A percentile compares a stretch with the other conserved stretches of the same genome.
These are phyloP conservation scores for Penicillium sp. DNA, from an alignment of 2,329 filamentous ascomycete species.

Conservation along the genomic window DNA sequence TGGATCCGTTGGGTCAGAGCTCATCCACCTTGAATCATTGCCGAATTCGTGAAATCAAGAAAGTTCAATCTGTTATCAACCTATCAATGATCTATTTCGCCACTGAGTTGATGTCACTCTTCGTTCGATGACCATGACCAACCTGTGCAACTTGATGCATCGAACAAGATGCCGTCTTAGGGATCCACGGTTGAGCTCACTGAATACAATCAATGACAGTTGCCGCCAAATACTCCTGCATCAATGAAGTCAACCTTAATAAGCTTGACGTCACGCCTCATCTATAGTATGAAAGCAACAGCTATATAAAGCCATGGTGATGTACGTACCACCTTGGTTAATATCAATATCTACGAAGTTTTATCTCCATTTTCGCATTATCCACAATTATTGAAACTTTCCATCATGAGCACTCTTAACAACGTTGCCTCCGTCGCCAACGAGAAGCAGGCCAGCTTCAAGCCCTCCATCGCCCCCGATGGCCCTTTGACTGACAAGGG, in stretches of 20 bases:
- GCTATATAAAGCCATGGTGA: neutral
- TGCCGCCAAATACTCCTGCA: neutral
- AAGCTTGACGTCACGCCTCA: constrained; percentile 6
- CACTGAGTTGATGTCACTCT: constrained; percentile 13
- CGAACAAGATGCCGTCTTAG: neutral
- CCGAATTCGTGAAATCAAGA: neutral
- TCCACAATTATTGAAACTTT: neutral
- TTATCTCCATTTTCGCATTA: no score
- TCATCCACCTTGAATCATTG: neutral
- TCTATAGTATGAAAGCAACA: neutral
- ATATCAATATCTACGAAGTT: no score
- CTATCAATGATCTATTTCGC: neutral
- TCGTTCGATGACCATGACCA: constrained; percentile 2
- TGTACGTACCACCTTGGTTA: no score
- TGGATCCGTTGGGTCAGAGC: neutral
- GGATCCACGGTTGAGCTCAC: neutral
- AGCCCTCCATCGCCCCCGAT: constrained; percentile 50
- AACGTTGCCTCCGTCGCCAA: constrained; percentile 55
- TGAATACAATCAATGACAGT: neutral
- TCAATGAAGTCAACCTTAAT: neutral
- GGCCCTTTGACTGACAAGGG: constrained; percentile 57
- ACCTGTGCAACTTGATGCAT: neutral
- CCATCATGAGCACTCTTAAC: constrained; percentile 25
- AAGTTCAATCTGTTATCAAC: neutral
- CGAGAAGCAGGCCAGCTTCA: constrained; percentile 58